phyloP scores from a whole-genome alignment of 495 filamentous ascomycete species.

The Aspergillus conjunctus region DNA sequence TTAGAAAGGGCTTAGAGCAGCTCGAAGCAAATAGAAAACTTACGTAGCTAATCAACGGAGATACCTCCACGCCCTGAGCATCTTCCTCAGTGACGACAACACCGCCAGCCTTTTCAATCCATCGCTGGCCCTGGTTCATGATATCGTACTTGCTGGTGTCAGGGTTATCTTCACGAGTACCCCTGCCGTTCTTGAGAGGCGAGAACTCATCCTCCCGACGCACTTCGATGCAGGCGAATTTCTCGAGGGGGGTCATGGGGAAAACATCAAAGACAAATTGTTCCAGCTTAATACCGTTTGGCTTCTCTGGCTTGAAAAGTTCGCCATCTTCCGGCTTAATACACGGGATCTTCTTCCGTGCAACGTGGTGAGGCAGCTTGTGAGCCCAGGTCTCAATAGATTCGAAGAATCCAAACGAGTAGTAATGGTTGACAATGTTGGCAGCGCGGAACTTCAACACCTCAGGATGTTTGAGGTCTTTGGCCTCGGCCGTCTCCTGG shows the following conservation, averaged over 20 bases:
- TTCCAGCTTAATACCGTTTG: slow-evolving; percentile 98
- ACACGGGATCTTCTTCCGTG: slow-evolving; percentile 96
- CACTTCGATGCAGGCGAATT: slow-evolving; percentile 95
- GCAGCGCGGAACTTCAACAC: slow-evolving; percentile 95
- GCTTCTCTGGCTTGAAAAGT: slow-evolving; percentile 82
- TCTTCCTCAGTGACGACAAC: slow-evolving; percentile 70
- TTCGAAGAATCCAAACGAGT: slow-evolving; percentile 91
- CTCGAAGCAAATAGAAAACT: slow-evolving; percentile 42
- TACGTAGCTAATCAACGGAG: slow-evolving; percentile 94
- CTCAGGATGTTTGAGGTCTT: slow-evolving; percentile 78
- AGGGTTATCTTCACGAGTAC: slow-evolving; percentile 89
- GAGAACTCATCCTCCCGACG: slow-evolving; percentile 98
- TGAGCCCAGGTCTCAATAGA: slow-evolving; percentile 83
- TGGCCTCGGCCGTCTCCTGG: slow-evolving; percentile 79
- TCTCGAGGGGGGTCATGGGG: slow-evolving; percentile 79
- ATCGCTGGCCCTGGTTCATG: slow-evolving; percentile 82
- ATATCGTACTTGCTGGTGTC: slow-evolving; percentile 90
- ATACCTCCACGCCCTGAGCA: slow-evolving; percentile 81
- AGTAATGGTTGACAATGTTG: slow-evolving; percentile 99
- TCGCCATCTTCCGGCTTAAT: slow-evolving; percentile 74
- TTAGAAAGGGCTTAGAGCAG: slow-evolving; percentile 24
- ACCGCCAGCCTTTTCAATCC: slow-evolving; percentile 78
- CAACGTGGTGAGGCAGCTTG: slow-evolving; percentile 90
- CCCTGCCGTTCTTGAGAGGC: slow-evolving; percentile 92
- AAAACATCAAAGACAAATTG: slow-evolving; percentile 99